Base-by-base conservation (phyloP, 176 grass and related monocot species). In the Hordeum marinum region DNA sequence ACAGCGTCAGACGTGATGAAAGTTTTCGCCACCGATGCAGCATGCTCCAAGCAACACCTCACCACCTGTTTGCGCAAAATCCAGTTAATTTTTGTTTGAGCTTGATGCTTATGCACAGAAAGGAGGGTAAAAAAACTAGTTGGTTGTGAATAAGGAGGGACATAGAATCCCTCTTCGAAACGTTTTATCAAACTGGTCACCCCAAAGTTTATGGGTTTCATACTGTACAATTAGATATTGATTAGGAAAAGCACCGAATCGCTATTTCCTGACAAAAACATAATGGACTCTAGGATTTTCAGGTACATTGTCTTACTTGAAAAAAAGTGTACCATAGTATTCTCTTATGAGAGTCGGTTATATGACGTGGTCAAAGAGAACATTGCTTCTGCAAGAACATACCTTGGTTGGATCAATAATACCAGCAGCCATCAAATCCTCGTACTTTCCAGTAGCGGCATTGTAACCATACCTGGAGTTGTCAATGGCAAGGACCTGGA, bases 321-420 rank as follows among this genome's bases (percentile, higher is more conserved):
- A 9, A 21, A 21, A 55, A 57, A 57, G 1, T 21, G 52, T 57
- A 57, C 17, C 52, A 57, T 21, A 57, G 7, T 18, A 57, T 57
- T 7, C 52, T 57, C 18, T 21, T 57, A 57, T 57, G 7, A 57
- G 52, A 9, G 8, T 57, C 52, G 20, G 20, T 21, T 21, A 21
- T 21, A 57, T 57, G 52, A 1, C 2, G 20, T 57, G 18, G 18
- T 57, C 18, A 20, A 57, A 57, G 52, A 57, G 52, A 57, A 21
- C 52, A 57, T 21, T 57, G 52, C 18, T 57, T 57, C 18, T 21
- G 52, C 12, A 68, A 24, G 45, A 26, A 45, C 26, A 87, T 85
- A 97, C 94, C 94, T 97, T 97, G 7, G 94, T 97, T 71, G 94
- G 94, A 66, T 97, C 94, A 82, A 97, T 97, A 64, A 97, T 97